These are phyloP conservation scores for Adansonia grandidieri DNA, from an alignment of 441 rosid genomes.

Conservation along the genomic window DNA sequence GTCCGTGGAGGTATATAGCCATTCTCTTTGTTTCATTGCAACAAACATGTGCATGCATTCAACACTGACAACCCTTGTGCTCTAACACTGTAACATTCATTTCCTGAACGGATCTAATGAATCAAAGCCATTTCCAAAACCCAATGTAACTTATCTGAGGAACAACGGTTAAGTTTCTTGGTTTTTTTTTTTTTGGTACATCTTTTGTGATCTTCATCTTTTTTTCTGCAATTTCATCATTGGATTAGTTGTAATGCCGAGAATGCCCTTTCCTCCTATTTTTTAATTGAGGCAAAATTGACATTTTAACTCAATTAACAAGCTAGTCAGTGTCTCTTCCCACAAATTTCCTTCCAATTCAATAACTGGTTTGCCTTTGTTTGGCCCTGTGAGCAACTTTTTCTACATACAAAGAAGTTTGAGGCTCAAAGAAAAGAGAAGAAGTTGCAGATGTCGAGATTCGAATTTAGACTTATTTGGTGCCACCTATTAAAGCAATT, in stretches of 20 bases:
- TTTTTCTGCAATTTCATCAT: background rate
- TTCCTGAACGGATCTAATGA: background rate
- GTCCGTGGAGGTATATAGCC: conserved; percentile 55
- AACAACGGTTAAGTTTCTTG: background rate
- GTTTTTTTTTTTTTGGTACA: background rate
- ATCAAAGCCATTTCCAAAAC: background rate
- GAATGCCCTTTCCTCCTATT: background rate
- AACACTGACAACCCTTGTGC: too few relatives aligned
- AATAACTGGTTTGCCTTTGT: background rate
- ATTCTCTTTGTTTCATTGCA: background rate
- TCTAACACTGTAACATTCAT: background rate
- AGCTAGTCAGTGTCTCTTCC: too few relatives aligned
- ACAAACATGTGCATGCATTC: too few relatives aligned
- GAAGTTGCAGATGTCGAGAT: too few relatives aligned
- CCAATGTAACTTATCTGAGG: background rate
- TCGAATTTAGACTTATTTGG: too few relatives aligned
- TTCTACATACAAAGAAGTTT: too few relatives aligned
- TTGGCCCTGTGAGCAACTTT: background rate
- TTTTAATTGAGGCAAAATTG: too few relatives aligned
- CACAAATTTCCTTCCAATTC: too few relatives aligned
- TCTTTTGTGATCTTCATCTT: background rate
- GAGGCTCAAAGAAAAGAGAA: too few relatives aligned
- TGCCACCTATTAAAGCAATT: too few relatives aligned
- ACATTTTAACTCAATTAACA: too few relatives aligned
- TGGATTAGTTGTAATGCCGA: background rate